Evolutionary conservation across 2,329 filamentous ascomycete genomes (phyloP).

Genomic region (Zymoseptoria pseudotritici): DNA sequence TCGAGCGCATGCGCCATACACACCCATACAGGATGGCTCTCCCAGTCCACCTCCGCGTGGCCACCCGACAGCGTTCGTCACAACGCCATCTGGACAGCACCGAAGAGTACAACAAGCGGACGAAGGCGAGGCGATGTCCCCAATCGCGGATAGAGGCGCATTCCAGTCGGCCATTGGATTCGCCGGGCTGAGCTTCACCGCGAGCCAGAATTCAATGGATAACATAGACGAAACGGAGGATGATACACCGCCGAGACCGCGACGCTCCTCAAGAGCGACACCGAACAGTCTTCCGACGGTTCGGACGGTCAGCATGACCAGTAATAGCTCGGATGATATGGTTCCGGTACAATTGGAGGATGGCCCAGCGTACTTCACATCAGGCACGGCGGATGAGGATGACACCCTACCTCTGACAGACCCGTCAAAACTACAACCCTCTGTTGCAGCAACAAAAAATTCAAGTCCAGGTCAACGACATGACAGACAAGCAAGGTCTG

Average conservation of each 20-base stretch:
- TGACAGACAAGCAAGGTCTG: constrained; percentile 33
- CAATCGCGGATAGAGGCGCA: constrained; percentile 38
- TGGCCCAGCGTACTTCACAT: constrained; percentile 49
- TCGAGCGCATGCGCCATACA: constrained; percentile 34
- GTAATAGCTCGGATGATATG: constrained; percentile 21
- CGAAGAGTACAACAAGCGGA: constrained; percentile 27
- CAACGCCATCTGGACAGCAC: constrained; percentile 29
- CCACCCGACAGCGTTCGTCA: constrained; percentile 29
- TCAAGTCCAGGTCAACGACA: constrained; percentile 38
- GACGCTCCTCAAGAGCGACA: constrained; percentile 8
- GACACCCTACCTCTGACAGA: constrained; percentile 56
- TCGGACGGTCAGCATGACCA: constrained; percentile 15
- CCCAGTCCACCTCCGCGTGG: constrained; percentile 36
- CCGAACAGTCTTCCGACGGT: constrained; percentile 20
- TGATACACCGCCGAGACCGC: constrained; percentile 7
- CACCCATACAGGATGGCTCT: constrained; percentile 44
- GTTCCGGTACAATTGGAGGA: constrained; percentile 45
- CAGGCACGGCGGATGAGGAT: constrained; percentile 39
- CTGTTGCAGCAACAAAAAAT: constrained; percentile 41
- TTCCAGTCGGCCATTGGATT: constrained; percentile 45
- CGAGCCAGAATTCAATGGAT: constrained; percentile 25
- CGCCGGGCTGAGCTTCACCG: constrained; percentile 39
- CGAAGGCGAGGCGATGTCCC: constrained; percentile 35
- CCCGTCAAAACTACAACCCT: constrained; percentile 48
- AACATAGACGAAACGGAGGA: constrained; percentile 17